Conservation (phyloP, 768 basidiomycete species). For the Pisolithus sp. region DNA sequence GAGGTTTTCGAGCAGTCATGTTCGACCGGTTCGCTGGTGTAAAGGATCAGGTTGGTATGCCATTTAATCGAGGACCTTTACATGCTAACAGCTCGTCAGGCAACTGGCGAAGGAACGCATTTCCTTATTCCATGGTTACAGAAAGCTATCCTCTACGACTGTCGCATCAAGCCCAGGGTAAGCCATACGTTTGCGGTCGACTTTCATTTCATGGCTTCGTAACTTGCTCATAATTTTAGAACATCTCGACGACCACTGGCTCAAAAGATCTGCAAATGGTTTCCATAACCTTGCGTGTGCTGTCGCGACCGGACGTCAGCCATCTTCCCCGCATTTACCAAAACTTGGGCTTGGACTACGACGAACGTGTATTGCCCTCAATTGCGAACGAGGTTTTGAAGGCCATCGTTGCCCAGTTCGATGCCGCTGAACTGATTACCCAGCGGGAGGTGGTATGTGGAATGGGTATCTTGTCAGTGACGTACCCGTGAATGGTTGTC, state of each 20-base stretch:
- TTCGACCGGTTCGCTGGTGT: slow-evolving; percentile 97
- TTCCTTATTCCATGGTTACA: slow-evolving; percentile 95
- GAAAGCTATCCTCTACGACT: slow-evolving; percentile 94
- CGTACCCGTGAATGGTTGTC: background rate
- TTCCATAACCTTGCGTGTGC: slow-evolving; percentile 90
- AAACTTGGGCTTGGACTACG: slow-evolving; percentile 90
- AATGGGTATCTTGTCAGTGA: background rate
- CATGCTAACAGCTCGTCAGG: slow-evolving; percentile 36
- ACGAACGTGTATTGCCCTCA: slow-evolving; percentile 94
- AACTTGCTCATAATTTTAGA: slow-evolving; percentile 40
- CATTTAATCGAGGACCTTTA: no score
- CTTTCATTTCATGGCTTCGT: slow-evolving; percentile 1
- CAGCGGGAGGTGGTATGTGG: slow-evolving; percentile 89
- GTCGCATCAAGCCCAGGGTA: slow-evolving; percentile 92
- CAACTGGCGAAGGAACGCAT: slow-evolving; percentile 90
- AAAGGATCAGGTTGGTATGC: slow-evolving; percentile 54
- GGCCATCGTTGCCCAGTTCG: slow-evolving; percentile 97
- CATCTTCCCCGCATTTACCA: slow-evolving; percentile 94
- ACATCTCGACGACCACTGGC: slow-evolving; percentile 97
- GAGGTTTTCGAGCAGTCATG: slow-evolving; percentile 94
- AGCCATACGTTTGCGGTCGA: slow-evolving; percentile 19
- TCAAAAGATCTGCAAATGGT: slow-evolving; percentile 99
- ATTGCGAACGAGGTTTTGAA: slow-evolving; percentile 98
- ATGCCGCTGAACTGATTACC: slow-evolving; percentile 94
- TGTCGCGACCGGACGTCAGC: slow-evolving; percentile 85